Conservation (phyloP, 148 eudicot genomes). For the Camellia lanceoleosa region DNA sequence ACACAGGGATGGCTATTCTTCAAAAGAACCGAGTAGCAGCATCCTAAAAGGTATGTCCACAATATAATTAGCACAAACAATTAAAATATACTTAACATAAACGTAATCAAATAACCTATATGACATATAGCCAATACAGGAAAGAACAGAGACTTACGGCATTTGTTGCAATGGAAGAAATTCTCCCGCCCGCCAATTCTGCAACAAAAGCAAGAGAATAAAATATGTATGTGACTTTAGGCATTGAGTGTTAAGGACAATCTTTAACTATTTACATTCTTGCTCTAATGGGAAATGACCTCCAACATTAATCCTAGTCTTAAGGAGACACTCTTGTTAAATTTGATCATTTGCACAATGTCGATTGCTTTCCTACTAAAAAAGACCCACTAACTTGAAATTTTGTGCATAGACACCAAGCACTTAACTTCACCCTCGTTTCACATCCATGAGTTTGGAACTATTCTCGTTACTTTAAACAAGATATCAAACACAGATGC, state of each 20-base stretch:
- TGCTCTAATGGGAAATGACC: background rate
- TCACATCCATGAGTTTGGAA: background rate
- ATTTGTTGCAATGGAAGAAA: constrained; percentile 71
- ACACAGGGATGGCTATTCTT: constrained; percentile 74
- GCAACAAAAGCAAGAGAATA: constrained; percentile 10
- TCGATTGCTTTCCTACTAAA: no score
- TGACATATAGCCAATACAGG: background rate
- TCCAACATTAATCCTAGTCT: background rate
- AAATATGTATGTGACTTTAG: background rate
- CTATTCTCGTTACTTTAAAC: background rate
- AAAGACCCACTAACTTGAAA: background rate
- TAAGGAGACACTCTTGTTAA: background rate
- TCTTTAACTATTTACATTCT: background rate
- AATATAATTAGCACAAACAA: background rate
- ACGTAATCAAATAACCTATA: background rate
- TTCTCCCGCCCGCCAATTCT: constrained; percentile 76
- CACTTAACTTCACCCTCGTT: background rate
- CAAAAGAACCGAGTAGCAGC: constrained; percentile 70
- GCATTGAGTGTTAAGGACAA: background rate
- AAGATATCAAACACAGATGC: background rate
- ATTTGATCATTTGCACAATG: background rate
- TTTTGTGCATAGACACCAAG: background rate
- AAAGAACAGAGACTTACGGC: constrained; percentile 41
- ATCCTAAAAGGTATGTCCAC: constrained; percentile 32
- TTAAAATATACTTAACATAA: background rate